Evolutionary conservation across 1,284 basidiomycete species (phyloP).

Genomic region (Ustilago xerochloae): DNA sequence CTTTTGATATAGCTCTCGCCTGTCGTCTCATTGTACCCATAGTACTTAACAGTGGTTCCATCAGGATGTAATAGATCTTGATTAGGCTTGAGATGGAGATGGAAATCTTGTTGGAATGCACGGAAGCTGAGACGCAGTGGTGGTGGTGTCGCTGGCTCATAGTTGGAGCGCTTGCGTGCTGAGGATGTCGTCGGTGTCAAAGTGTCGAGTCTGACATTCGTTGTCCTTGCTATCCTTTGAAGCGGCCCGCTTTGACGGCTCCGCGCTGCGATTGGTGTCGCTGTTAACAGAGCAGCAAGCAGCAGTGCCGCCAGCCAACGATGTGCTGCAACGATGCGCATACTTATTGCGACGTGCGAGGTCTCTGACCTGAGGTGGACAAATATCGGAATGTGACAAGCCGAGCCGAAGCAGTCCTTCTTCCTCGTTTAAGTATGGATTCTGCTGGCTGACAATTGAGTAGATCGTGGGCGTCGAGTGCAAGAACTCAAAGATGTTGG

Average conservation of each 20-base stretch:
- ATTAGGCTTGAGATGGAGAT: constrained; percentile 59
- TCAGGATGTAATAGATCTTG: constrained; percentile 57
- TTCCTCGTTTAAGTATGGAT: too few relatives aligned
- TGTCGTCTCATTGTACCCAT: constrained; percentile 35
- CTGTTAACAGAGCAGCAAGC: constrained; percentile 15
- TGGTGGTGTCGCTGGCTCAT: constrained; percentile 3
- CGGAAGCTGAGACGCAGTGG: constrained; percentile 55
- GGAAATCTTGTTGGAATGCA: constrained; percentile 56
- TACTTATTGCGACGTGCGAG: background rate
- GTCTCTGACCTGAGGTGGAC: background rate
- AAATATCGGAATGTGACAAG: background rate
- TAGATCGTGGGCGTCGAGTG: too few relatives aligned
- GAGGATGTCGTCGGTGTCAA: constrained; percentile 5
- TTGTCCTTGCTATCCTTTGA: constrained; percentile 36
- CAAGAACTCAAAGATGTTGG: too few relatives aligned
- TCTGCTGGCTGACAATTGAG: too few relatives aligned
- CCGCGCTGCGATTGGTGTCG: constrained; percentile 20
- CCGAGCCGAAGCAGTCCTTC: too few relatives aligned
- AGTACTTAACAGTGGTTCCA: constrained; percentile 50
- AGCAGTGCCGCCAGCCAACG: constrained; percentile 31
- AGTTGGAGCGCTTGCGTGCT: constrained; percentile 12
- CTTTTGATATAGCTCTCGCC: constrained; percentile 28
- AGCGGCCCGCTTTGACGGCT: constrained; percentile 35
- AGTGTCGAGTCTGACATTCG: constrained; percentile 21
- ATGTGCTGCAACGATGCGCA: constrained; percentile 15